These are phyloP conservation scores for Globisporangium radiosum DNA, from an alignment of 352 stramenopile genomes.

Conservation along the genomic window DNA sequence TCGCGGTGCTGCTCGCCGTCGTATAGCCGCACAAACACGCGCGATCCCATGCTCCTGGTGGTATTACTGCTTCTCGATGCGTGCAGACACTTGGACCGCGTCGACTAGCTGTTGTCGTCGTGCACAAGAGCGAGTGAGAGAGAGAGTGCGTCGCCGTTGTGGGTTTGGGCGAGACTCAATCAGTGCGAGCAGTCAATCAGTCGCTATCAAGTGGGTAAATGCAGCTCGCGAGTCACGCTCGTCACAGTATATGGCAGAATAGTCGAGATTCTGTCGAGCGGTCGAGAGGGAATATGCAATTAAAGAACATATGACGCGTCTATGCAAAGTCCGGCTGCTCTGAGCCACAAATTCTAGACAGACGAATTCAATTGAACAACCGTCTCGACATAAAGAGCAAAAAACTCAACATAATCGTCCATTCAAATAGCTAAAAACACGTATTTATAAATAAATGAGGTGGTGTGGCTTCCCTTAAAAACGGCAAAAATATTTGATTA, in stretches of 20 bases:
- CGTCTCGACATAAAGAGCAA: too few species aligned
- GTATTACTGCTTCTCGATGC: not conserved
- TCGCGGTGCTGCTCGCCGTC: conserved; percentile 42
- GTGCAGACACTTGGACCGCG: too few species aligned
- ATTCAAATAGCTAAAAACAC: too few species aligned
- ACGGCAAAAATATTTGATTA: too few species aligned
- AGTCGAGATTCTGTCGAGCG: not conserved
- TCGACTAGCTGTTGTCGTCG: not conserved
- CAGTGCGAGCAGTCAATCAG: too few species aligned
- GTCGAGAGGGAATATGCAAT: not conserved
- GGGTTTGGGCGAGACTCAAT: too few species aligned
- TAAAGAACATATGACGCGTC: not conserved
- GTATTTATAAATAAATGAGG: too few species aligned
- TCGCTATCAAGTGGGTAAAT: not conserved
- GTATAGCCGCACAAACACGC: conserved; percentile 77
- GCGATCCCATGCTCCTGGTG: conserved; percentile 27
- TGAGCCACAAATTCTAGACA: too few species aligned
- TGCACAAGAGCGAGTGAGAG: not conserved
- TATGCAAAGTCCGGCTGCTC: too few species aligned
- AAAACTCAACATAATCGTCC: too few species aligned
- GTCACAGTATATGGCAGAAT: not conserved
- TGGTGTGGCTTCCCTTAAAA: too few species aligned
- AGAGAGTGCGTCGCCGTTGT: not conserved
- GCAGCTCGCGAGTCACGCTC: not conserved
- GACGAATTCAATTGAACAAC: too few species aligned